Conservation (phyloP, 2,329 filamentous ascomycete species). For the Calonectria naviculata region DNA sequence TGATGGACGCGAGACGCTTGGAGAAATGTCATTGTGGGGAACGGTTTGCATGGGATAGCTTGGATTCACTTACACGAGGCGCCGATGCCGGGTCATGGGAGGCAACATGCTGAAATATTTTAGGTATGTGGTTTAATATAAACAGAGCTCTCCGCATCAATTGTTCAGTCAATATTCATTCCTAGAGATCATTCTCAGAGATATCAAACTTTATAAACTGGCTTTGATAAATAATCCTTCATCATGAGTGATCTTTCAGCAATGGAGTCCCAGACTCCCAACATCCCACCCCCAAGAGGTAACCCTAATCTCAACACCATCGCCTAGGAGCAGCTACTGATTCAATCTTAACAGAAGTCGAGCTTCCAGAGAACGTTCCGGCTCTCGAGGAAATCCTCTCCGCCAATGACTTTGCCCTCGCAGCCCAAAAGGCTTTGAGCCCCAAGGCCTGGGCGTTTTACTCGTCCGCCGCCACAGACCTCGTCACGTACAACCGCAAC, state of each 20-base stretch:
- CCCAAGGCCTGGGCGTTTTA: constrained; percentile 78
- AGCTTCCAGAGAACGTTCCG: constrained; percentile 29
- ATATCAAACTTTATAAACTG: neutral
- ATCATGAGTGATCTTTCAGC: constrained; percentile 41
- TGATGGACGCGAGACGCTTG: neutral
- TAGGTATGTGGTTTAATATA: neutral
- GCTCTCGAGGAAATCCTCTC: constrained; percentile 38
- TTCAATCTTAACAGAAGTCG: constrained; percentile 14
- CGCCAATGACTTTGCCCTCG: constrained; percentile 67
- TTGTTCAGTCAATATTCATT: neutral
- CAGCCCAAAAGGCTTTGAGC: constrained; percentile 64
- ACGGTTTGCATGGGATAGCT: neutral
- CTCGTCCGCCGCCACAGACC: constrained; percentile 72
- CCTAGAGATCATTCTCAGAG: too few species aligned
- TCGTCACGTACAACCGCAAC: constrained; percentile 68
- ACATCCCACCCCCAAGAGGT: constrained; percentile 39
- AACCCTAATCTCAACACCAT: neutral
- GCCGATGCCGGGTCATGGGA: constrained; percentile 20
- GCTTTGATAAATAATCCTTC: neutral
- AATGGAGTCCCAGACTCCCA: constrained; percentile 41
- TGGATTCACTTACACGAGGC: constrained; percentile 11
- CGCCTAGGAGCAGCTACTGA: neutral
- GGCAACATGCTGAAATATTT: neutral
- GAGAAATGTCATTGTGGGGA: constrained; percentile 10
- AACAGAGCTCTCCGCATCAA: neutral